phyloP scores from a whole-genome alignment of 169 alveolate genomes.

The Plasmodium ovale region DNA sequence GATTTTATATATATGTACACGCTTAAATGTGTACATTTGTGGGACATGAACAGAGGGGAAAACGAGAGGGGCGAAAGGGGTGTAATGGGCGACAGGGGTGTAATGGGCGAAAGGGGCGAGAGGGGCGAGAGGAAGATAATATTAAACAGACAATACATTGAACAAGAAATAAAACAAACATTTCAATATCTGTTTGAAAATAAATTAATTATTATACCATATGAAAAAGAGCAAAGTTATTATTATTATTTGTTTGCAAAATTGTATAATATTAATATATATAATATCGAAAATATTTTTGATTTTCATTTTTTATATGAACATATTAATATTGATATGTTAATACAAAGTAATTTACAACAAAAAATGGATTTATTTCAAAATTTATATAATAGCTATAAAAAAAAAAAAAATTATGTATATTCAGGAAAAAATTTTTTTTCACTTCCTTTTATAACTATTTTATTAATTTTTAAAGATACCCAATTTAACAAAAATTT shows the following conservation, averaged over 20 bases:
- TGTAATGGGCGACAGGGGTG: neutral
- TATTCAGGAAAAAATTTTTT: neutral
- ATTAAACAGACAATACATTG: no score
- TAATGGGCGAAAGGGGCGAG: neutral
- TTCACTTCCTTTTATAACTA: slow-evolving; percentile 44
- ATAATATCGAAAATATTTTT: slow-evolving; percentile 6
- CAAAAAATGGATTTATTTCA: slow-evolving; percentile 24
- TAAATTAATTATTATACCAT: slow-evolving; percentile 42
- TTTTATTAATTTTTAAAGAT: slow-evolving; percentile 50
- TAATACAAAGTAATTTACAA: slow-evolving; percentile 20
- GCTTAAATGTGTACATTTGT: slow-evolving; percentile 25
- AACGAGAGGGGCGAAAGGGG: neutral
- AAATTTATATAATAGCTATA: slow-evolving; percentile 38
- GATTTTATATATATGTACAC: slow-evolving; percentile 22
- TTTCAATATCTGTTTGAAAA: slow-evolving; percentile 62
- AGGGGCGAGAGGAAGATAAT: slow-evolving; percentile 1
- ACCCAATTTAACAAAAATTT: slow-evolving; percentile 27
- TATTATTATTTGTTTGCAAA: slow-evolving; percentile 26
- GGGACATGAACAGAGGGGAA: neutral
- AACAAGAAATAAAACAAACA: slow-evolving; percentile 34
- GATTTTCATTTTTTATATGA: slow-evolving; percentile 22
- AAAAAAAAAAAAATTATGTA: neutral
- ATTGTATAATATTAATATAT: slow-evolving; percentile 11
- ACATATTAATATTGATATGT: slow-evolving; percentile 12
- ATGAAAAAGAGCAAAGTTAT: slow-evolving; percentile 35